Evolutionary conservation across 352 stramenopile genomes (phyloP), one percentile per base, ranked within the genome.

Genomic region (Phytophthora pluvialis): DNA sequence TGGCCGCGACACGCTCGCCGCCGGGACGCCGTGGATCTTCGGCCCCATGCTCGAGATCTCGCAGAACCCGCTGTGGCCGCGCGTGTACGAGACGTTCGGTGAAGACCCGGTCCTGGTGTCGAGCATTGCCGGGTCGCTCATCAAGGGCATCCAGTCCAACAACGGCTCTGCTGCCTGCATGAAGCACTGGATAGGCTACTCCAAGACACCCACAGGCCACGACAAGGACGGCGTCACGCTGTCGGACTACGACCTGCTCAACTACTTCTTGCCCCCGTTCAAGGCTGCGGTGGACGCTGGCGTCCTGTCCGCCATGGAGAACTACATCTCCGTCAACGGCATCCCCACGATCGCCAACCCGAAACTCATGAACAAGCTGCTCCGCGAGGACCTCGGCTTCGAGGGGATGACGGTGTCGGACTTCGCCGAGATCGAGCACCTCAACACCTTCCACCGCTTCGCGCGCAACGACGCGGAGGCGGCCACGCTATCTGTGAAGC

Each of bases 81-180:
- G 92, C 3, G 86, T 93, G 9, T 97, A 90, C 54, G 93, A 98
- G 71, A 98, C 91, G 15, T 98, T 97, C 77, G 91, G 93, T 8
- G 89, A 98, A 77, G 89, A 97, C 66, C 86, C 88, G 9, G 65
- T 86, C 39, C 36, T 97, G 3, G 89, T 89, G 8, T 83, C 84
- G 2, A 61, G 76, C 15, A 89, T 97, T 73, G 85, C 75, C 0
- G 53, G 70, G 18, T 74, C 74, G 3, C 77, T 94, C 54, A 76
- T 96, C 36, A 58, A 77, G 8, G 91, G 91, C 7, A 78, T 97
- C 32, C 90, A 97, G 64, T 68, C 62, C 42, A 78, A 72, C 58
- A 78, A 78, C 44, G 57, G 71, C 1, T 78, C 79, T 11, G 82
- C 88, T 4, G 89, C 89, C 3, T 95, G 87, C 60, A 88, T 94